Percentiles rank a stretch among this genome's conserved stretches.
Conservation (phyloP, 116 monocot genomes). For the Zostera marina region DNA sequence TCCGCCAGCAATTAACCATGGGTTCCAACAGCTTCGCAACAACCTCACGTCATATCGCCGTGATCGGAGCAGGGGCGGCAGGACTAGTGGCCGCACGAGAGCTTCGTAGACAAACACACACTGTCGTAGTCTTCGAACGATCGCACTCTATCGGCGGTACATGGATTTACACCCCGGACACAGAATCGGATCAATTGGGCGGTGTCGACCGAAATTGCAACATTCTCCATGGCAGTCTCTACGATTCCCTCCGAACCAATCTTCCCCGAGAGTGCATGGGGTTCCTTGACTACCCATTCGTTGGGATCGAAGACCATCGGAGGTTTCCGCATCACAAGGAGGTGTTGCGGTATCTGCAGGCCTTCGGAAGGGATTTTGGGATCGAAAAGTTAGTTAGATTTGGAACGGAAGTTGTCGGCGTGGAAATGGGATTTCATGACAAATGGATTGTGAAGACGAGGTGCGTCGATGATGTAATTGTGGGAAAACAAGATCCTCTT, state of each 20-base stretch:
- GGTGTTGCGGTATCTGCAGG: constrained; percentile 58
- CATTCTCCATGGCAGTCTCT: constrained; percentile 60
- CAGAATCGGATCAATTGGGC: constrained; percentile 52
- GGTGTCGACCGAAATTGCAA: constrained; percentile 21
- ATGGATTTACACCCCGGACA: constrained; percentile 60
- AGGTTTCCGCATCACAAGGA: constrained; percentile 58
- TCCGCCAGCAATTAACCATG: no score
- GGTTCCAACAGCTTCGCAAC: background rate
- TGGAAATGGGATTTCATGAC: constrained; percentile 11
- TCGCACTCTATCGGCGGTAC: constrained; percentile 43
- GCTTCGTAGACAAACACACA: constrained; percentile 46
- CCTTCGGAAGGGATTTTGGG: constrained; percentile 41
- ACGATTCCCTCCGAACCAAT: constrained; percentile 74
- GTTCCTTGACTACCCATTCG: constrained; percentile 85
- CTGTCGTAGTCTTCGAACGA: constrained; percentile 73
- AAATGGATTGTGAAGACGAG: constrained; percentile 42
- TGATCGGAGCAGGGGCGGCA: constrained; percentile 73
- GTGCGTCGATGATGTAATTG: constrained; percentile 5
- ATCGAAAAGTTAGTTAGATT: constrained; percentile 30
- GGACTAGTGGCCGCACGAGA: constrained; percentile 69
- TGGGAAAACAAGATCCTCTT: constrained; percentile 6
- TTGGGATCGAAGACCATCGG: constrained; percentile 17
- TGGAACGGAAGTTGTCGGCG: constrained; percentile 41
- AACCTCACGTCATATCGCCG: constrained; percentile 11
- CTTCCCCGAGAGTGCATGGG: constrained; percentile 87